Conservation (phyloP, 495 filamentous ascomycete genomes). For the Oleoguttula mirabilis region DNA sequence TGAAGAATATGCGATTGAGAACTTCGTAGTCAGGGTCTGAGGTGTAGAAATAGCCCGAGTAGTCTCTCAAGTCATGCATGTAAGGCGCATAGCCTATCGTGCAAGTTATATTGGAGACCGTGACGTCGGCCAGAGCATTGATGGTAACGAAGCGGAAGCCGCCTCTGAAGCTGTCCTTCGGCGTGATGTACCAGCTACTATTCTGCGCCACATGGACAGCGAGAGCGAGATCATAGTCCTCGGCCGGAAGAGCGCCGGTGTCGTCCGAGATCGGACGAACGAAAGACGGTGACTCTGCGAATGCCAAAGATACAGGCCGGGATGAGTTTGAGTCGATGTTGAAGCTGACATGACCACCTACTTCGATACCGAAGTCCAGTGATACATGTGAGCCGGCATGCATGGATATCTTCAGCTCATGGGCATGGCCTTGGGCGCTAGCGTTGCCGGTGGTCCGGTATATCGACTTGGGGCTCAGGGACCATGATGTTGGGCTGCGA, state of each 20-base stretch:
- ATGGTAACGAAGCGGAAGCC: neutral
- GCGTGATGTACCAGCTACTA: neutral
- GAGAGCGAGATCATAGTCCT: neutral
- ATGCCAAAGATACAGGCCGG: neutral
- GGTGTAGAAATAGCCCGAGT: neutral
- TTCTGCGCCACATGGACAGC: neutral
- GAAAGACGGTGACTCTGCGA: neutral
- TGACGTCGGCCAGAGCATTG: neutral
- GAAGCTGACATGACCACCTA: neutral
- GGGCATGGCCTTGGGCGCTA: neutral
- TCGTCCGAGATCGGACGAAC: neutral
- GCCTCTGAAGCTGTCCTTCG: neutral
- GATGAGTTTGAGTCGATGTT: neutral
- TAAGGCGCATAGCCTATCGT: neutral
- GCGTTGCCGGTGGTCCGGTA: neutral
- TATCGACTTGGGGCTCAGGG: neutral
- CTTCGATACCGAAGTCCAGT: neutral
- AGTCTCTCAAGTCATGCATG: neutral
- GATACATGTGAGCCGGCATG: neutral
- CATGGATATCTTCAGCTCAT: neutral
- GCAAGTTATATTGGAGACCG: neutral
- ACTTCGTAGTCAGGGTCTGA: neutral
- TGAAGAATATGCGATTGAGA: neutral
- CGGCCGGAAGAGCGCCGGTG: neutral
- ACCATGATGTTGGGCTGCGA: neutral